These are phyloP conservation scores for Coemansia sp. DNA, from an alignment of 192 early-diverging fungal genomes.

Conservation along the genomic window DNA sequence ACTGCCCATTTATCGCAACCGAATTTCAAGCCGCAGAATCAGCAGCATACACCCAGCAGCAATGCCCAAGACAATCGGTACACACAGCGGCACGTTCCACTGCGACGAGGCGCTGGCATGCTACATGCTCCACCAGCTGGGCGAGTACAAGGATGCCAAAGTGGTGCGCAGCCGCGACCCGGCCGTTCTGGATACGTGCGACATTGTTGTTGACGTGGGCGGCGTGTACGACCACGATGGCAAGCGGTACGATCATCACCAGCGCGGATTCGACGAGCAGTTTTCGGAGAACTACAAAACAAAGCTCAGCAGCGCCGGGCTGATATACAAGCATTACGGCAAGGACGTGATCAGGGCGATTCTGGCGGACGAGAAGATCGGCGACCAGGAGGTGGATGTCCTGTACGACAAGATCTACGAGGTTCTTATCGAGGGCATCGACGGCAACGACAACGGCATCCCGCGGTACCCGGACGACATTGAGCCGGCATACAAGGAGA, in stretches of 20 bases:
- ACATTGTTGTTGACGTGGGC: conserved; percentile 94
- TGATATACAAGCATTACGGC: conserved; percentile 98
- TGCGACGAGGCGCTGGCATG: conserved; percentile 93
- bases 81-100: conserved; percentile 83
- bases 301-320: conserved; percentile 91
- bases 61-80: conserved; percentile 69
- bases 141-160: conserved; percentile 63
- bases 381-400: conserved; percentile 61
- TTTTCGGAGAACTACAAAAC: conserved; percentile 75
- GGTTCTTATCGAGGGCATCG: conserved; percentile 74
- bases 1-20: background rate
- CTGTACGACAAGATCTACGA: conserved; percentile 87
- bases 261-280: conserved; percentile 88
- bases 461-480: conserved; percentile 78
- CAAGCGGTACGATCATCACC: conserved; percentile 88
- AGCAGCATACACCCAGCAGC: conserved; percentile 4
- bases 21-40: background rate
- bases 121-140: conserved; percentile 73
- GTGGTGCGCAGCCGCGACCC: conserved; percentile 85
- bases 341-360: conserved; percentile 67
- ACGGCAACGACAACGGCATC: conserved; percentile 94
- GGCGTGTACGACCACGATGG: conserved; percentile 80
- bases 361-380: conserved; percentile 21
- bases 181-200: conserved; percentile 68
- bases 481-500: conserved; percentile 78